Evolutionary conservation across 2,329 filamentous ascomycete species (phyloP), one percentile per base, ranked within the genome.

Genomic region (Claviceps purpurea): DNA sequence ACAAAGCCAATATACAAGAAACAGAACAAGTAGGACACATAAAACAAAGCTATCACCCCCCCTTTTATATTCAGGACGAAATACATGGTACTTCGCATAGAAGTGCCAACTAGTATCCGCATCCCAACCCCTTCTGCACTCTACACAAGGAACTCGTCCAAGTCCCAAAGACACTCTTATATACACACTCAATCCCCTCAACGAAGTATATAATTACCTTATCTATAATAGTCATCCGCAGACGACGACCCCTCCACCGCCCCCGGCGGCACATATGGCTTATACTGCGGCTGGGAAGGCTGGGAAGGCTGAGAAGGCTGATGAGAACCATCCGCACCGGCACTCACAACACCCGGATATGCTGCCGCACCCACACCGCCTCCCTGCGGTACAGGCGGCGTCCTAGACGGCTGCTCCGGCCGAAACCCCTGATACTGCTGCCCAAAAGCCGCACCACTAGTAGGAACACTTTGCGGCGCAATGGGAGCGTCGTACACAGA

Each of bases 401-500:
- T 3, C 13, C 22, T 14, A 18, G 43, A 26, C 18, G 18, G 41
- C 8, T 22, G 43, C 24, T 22, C 5, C 5, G 22, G 43, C 24
- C 22, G 20, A 24, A 22, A 74, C 52, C 64, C 64, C 45, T 70
- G 66, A 54, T 73, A 77, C 44, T 69, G 65, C 13, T 50, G 55
- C 64, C 56, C 52, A 60, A 59, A 50, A 63, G 56, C 30, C 10
- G 10, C 52, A 64, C 56, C 56, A 49, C 61, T 55, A 54, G 58
- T 54, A 54, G 59, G 53, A 34, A 70, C 69, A 61, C 73, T 74
- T 62, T 77, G 73, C 5, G 73, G 65, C 13, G 74, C 78, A 41
- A 86, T 75, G 43, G 85, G 86, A 3, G 85, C 86, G 65, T 89
- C 85, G 61, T 89, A 90, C 10, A 79, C 80, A 1, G 85, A 86